These are phyloP conservation scores for Posidonia oceanica DNA, from an alignment of 116 monocot species.

Conservation along the genomic window DNA sequence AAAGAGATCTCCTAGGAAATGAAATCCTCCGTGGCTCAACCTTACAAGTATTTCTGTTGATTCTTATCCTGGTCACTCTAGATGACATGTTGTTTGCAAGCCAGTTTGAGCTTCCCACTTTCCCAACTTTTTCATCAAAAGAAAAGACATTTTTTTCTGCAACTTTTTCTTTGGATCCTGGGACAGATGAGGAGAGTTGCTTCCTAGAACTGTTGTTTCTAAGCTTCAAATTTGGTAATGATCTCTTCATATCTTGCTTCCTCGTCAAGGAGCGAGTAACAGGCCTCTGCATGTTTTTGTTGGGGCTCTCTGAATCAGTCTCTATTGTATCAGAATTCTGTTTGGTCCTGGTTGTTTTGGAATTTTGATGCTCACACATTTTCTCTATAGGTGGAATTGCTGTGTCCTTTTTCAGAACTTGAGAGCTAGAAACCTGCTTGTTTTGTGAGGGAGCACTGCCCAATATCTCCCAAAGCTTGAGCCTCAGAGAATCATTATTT, in stretches of 20 bases:
- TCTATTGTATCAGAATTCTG: constrained; percentile 67
- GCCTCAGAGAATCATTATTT: constrained; percentile 32
- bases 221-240: constrained; percentile 18
- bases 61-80: constrained; percentile 24
- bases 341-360: constrained; percentile 16
- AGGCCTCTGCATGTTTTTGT: constrained; percentile 33
- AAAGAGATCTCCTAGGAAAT: constrained; percentile 19
- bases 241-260: constrained; percentile 21
- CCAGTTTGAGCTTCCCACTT: constrained; percentile 10
- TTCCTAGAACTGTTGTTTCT: constrained; percentile 20
- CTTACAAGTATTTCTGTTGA: constrained; percentile 11
- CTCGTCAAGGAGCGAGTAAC: constrained; percentile 46
- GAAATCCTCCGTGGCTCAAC: constrained; percentile 26
- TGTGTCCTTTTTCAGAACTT: constrained; percentile 11
- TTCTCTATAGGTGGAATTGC: constrained; percentile 6
- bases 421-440: constrained; percentile 17
- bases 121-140: constrained; percentile 41
- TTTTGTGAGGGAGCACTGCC: constrained; percentile 33
- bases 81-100: constrained; percentile 14
- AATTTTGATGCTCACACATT: constrained; percentile 8
- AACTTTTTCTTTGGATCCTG: constrained; percentile 7
- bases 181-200: constrained; percentile 16
- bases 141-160: constrained; percentile 29
- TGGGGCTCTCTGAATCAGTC: constrained; percentile 50
- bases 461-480: constrained; percentile 81